Evolutionary conservation across 176 grass and related monocot genomes (phyloP), one percentile per base, ranked within the genome.

Genomic region (Oryza officinalis): DNA sequence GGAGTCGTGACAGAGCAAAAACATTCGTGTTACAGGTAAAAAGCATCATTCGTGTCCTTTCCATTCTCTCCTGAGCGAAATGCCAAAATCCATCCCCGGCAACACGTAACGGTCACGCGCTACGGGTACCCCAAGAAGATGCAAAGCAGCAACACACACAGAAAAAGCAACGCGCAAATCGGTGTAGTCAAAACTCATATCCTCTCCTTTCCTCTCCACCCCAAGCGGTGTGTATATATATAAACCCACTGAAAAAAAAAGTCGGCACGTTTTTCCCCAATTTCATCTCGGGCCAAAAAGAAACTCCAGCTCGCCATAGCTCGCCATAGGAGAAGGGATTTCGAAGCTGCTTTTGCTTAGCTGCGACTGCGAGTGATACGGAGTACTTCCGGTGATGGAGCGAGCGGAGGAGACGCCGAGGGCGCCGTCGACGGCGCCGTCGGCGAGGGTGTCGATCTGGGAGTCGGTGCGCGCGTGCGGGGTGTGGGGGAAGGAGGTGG

Each of bases 371-470:
- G 45, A 47, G 47, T 73, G 20, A 13, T 71, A 30, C 71, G 40
- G 40, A 41, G 10, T 41, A 41, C 4, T 12, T 41, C 81, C 46
- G 80, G 43, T 45, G 85, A 94, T 86, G 91, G 72, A 84, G 81
- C 79, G 81, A 26, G 83, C 87, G n/a, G 88, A 54, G 49, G 90
- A 60, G 67, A 76, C 27, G 50, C 18, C 18, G 52, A 57, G 52
- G 6, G 47, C 74, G 41, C 45, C 49, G 77, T 0, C 15, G 59
- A 82, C 81, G 32, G 81, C 54, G 38, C 27, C 78, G 80, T 79
- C 83, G 60, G 85, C 93, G 81, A 86, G 96, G 10, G 92, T 88
- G 80, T 96, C 96, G 87, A 92, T 99, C 60, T 94, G 87, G 91
- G 96, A 99, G 67, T 96, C 93, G 70, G 80, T 99, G 22, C 90